Evolutionary conservation across 371 early-diverging fungal species (phyloP).

Genomic region (Phascolomyces articulosus): DNA sequence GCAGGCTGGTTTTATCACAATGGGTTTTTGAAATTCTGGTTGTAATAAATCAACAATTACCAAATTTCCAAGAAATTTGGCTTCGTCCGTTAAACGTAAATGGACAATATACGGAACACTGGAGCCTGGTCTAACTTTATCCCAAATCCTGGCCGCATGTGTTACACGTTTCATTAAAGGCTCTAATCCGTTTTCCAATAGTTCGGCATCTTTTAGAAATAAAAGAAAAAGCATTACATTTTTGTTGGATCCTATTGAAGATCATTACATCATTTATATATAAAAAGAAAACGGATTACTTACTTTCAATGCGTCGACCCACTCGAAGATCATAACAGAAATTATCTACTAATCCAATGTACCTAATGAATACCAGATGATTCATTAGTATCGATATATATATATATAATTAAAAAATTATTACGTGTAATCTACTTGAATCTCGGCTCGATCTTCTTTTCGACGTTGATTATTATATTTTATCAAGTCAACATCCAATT

Average conservation of each 20-base stretch:
- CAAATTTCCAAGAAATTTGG: slow-evolving; percentile 13
- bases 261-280: too few relatives aligned
- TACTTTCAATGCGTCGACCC: slow-evolving; percentile 11
- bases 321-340: slow-evolving; percentile 14
- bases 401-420: too few relatives aligned
- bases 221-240: background rate
- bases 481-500: slow-evolving; percentile 6
- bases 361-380: background rate
- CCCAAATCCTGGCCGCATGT: slow-evolving; percentile 11
- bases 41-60: slow-evolving; percentile 15
- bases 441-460: background rate
- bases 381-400: background rate
- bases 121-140: slow-evolving; percentile 2
- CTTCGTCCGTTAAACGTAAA: slow-evolving; percentile 18
- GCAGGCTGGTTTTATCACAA: background rate
- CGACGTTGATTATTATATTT: slow-evolving; percentile 7
- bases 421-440: slow-evolving; percentile 21
- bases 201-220: slow-evolving; percentile 5
- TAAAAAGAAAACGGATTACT: background rate
- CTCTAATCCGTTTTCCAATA: slow-evolving; percentile 6
- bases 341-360: slow-evolving; percentile 17
- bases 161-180: slow-evolving; percentile 8
- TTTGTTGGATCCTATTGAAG: too few relatives aligned
- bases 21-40: slow-evolving; percentile 7
- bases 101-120: slow-evolving; percentile 11